phyloP scores from a whole-genome alignment of 805 yeast genomes.

The Ogataea pignaliae region DNA sequence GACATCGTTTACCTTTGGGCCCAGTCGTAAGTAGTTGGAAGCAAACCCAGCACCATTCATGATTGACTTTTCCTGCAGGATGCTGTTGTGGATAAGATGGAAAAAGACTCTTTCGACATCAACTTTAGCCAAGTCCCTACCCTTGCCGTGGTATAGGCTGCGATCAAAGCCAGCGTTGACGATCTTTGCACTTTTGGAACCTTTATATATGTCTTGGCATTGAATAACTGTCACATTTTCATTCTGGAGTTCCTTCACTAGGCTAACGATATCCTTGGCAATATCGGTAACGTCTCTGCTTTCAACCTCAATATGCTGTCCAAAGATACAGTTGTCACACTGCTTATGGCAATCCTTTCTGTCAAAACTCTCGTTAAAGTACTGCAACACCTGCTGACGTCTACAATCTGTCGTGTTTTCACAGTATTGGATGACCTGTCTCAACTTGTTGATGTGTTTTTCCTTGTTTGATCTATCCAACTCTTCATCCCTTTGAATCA shows the following conservation, averaged over 20 bases:
- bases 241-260: slow-evolving; percentile 53
- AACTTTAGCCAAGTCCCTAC: slow-evolving; percentile 56
- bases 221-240: slow-evolving; percentile 70
- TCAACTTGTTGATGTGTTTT: slow-evolving; percentile 68
- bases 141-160: slow-evolving; percentile 64
- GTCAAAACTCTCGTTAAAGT: slow-evolving; percentile 81
- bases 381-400: slow-evolving; percentile 80
- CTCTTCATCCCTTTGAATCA: slow-evolving; percentile 75
- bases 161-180: slow-evolving; percentile 57
- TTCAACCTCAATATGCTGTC: slow-evolving; percentile 36
- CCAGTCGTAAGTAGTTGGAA: slow-evolving; percentile 64
- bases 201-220: slow-evolving; percentile 79
- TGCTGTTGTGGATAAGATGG: slow-evolving; percentile 61
- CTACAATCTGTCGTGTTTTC: slow-evolving; percentile 90
- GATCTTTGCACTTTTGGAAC: slow-evolving; percentile 61
- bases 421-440: slow-evolving; percentile 86
- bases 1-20: slow-evolving; percentile 50
- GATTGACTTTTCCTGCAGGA: slow-evolving; percentile 66
- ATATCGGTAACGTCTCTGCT: slow-evolving; percentile 64
- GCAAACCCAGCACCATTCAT: slow-evolving; percentile 79
- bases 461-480: slow-evolving; percentile 61
- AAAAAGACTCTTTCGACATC: slow-evolving; percentile 82
- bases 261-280: slow-evolving; percentile 53
- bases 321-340: slow-evolving; percentile 81
- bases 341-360: slow-evolving; percentile 57